Conservation (phyloP, 805 yeast genomes). For the Candida sakaeoensis region DNA sequence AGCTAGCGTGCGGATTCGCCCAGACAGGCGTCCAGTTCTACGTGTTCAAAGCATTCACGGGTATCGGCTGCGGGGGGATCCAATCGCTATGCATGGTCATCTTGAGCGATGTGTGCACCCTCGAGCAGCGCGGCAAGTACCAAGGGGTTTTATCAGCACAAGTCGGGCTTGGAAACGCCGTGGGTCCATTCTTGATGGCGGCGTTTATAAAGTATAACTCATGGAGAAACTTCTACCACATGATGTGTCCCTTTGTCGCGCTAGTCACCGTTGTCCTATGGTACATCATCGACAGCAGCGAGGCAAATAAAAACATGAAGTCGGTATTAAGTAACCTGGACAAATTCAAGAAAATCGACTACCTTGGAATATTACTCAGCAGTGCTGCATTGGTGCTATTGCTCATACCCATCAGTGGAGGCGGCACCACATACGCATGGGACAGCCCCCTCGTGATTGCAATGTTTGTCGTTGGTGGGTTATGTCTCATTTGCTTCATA, state of each 20-base stretch:
- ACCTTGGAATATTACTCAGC: constrained; percentile 44
- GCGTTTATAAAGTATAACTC: constrained; percentile 40
- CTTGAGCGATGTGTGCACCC: constrained; percentile 50
- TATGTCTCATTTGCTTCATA: constrained; percentile 31
- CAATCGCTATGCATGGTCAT: constrained; percentile 50
- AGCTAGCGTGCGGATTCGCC: constrained; percentile 51
- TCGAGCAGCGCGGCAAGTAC: constrained; percentile 52
- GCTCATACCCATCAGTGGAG: constrained; percentile 50
- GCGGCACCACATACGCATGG: constrained; percentile 54
- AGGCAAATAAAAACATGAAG: constrained; percentile 25
- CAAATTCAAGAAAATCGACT: constrained; percentile 46
- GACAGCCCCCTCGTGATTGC: constrained; percentile 47
- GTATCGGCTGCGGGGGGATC: constrained; percentile 55
- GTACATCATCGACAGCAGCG: constrained; percentile 28
- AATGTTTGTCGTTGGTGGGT: constrained; percentile 48
- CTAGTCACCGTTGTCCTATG: constrained; percentile 24
- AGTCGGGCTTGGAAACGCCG: constrained; percentile 49
- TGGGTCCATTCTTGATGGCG: constrained; percentile 57
- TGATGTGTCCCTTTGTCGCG: constrained; percentile 41
- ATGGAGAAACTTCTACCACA: constrained; percentile 55
- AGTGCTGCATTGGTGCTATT: constrained; percentile 43
- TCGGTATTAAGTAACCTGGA: constrained; percentile 22
- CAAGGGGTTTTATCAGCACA: constrained; percentile 53
- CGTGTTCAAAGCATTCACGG: constrained; percentile 52
- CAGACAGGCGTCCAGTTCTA: constrained; percentile 45